Conservation (phyloP, 768 basidiomycete species). For the Serendipita indica region DNA sequence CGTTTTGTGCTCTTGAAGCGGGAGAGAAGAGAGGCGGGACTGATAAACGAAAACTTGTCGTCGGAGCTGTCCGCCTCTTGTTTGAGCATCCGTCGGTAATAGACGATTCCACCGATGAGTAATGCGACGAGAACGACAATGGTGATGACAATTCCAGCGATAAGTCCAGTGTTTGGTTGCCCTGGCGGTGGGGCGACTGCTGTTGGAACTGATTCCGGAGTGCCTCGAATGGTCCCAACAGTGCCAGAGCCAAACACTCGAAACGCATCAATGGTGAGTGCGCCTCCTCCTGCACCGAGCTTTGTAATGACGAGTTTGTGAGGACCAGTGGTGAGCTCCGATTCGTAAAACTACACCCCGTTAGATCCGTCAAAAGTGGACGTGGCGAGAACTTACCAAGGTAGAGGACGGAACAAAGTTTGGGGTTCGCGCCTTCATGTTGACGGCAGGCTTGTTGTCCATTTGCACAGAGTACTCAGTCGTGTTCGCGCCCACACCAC, state of each 20-base stretch:
- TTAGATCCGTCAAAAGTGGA: not conserved
- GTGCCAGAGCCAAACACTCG: not conserved
- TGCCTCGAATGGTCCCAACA: not conserved
- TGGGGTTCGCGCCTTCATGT: not conserved
- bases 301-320: constrained; percentile 1
- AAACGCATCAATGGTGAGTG: not conserved
- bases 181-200: not conserved
- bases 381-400: not conserved
- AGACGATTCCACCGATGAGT: not conserved
- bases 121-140: not conserved
- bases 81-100: not conserved
- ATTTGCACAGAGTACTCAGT: not conserved
- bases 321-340: not conserved
- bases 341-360: not conserved
- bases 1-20: not conserved
- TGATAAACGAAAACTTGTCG: not conserved
- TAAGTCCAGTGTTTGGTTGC: not conserved
- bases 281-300: not conserved
- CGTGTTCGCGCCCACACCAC: not conserved
- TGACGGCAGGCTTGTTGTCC: not conserved
- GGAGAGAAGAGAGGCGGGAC: not conserved
- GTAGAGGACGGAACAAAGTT: not conserved
- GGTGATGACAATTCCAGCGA: not conserved
- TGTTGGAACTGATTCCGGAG: not conserved
- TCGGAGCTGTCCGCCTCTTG: not conserved